Evolutionary conservation across 2,329 filamentous ascomycete species (phyloP).

Genomic region (Xylaria hypoxylon): DNA sequence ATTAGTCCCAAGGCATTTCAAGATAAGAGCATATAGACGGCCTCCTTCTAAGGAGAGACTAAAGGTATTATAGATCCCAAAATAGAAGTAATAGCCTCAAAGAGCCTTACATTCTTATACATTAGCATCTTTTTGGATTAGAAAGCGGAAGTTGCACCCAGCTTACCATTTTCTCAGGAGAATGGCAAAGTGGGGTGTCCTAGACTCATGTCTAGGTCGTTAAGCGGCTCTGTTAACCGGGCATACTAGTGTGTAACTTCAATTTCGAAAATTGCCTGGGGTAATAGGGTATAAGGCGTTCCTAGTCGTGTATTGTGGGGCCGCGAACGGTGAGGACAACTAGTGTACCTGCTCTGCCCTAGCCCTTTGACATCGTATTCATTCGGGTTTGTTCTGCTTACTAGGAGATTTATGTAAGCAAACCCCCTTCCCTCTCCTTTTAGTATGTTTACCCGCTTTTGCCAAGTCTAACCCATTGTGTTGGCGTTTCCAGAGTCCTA

Average conservation of each 20-base stretch:
- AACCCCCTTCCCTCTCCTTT: slow-evolving; percentile 24
- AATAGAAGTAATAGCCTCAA: too few relatives aligned
- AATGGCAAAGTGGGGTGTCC: too few relatives aligned
- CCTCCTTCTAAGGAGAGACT: neutral
- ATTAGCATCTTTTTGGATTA: neutral
- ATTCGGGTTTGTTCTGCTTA: slow-evolving; percentile 24
- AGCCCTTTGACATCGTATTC: slow-evolving; percentile 26
- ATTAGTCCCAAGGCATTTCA: slow-evolving; percentile 4
- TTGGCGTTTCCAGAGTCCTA: slow-evolving; percentile 25
- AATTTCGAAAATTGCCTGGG: too few relatives aligned
- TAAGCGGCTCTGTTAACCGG: too few relatives aligned
- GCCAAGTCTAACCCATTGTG: slow-evolving; percentile 26
- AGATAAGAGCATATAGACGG: slow-evolving; percentile 6
- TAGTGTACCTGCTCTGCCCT: too few relatives aligned
- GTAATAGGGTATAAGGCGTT: too few relatives aligned
- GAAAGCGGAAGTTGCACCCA: too few relatives aligned
- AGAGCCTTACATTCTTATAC: slow-evolving; percentile 21
- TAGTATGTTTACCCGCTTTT: slow-evolving; percentile 29
- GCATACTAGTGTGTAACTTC: too few relatives aligned
- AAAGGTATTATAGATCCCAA: slow-evolving; percentile 13
- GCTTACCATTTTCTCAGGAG: too few relatives aligned
- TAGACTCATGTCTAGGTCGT: too few relatives aligned
- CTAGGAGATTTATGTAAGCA: slow-evolving; percentile 32
- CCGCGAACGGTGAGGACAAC: too few relatives aligned
- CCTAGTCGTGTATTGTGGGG: too few relatives aligned